A percentile compares a stretch with the other conserved stretches of the same genome.
Conservation (phyloP, 208 protist species). For the Angomonas ambiguus region DNA sequence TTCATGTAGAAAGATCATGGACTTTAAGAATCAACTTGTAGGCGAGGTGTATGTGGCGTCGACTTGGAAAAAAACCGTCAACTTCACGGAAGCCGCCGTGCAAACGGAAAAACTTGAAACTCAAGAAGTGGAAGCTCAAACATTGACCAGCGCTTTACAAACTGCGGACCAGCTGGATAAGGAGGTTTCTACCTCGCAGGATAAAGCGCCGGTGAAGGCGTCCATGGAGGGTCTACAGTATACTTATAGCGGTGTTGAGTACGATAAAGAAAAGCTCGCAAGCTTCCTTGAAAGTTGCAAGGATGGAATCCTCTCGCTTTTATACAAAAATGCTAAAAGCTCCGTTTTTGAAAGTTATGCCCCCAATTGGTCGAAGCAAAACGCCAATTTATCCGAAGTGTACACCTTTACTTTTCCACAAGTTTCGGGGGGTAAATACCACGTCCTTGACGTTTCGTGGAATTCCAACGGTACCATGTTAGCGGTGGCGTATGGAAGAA, state of each 20-base stretch:
- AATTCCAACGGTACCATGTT: slow-evolving; percentile 80
- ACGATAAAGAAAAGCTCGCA: slow-evolving; percentile 54
- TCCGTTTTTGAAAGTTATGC: slow-evolving; percentile 81
- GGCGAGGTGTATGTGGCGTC: slow-evolving; percentile 68
- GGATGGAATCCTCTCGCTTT: slow-evolving; percentile 48
- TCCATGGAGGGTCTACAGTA: slow-evolving; percentile 75
- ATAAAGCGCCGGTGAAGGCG: slow-evolving; percentile 31
- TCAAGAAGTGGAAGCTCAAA: slow-evolving; percentile 48
- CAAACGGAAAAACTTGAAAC: slow-evolving; percentile 50
- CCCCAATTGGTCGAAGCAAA: slow-evolving; percentile 74
- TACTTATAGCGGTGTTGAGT: slow-evolving; percentile 52
- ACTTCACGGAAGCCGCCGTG: slow-evolving; percentile 20
- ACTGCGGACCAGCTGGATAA: slow-evolving; percentile 54
- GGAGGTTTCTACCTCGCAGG: slow-evolving; percentile 48
- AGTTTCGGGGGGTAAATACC: slow-evolving; percentile 53
- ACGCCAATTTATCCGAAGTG: slow-evolving; percentile 44
- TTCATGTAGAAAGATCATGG: background rate
- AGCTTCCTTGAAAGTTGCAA: slow-evolving; percentile 54
- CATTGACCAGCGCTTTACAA: slow-evolving; percentile 57
- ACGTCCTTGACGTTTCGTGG: slow-evolving; percentile 76
- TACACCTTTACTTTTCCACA: slow-evolving; percentile 66
- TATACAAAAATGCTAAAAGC: slow-evolving; percentile 69
- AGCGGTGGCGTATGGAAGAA: slow-evolving; percentile 79
- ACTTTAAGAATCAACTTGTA: slow-evolving; percentile 73
- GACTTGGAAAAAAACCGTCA: slow-evolving; percentile 50